phyloP scores from a whole-genome alignment of 2,329 filamentous ascomycete genomes.

The Aspergillus costaricaensis region DNA sequence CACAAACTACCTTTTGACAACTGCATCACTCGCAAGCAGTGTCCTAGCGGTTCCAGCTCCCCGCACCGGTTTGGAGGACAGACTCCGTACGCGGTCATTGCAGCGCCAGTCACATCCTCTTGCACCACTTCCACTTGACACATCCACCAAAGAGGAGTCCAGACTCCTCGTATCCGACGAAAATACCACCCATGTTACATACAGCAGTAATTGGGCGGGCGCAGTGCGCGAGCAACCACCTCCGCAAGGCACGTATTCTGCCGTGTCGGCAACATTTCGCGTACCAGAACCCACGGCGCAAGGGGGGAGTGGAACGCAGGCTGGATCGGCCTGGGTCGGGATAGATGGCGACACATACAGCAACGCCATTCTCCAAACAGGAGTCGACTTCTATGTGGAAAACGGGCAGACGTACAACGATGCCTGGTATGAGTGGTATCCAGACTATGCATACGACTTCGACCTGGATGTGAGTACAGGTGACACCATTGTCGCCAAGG shows the following conservation, averaged over 20 bases:
- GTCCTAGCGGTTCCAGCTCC: slow-evolving; percentile 35
- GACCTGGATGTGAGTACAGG: slow-evolving; percentile 48
- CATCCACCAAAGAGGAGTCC: slow-evolving; percentile 8
- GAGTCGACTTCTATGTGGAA: slow-evolving; percentile 57
- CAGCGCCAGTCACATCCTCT: slow-evolving; percentile 31
- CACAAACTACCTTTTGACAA: slow-evolving; percentile 22
- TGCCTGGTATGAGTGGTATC: slow-evolving; percentile 65
- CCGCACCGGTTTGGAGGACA: slow-evolving; percentile 29
- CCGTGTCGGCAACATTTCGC: slow-evolving; percentile 49
- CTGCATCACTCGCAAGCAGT: slow-evolving; percentile 25
- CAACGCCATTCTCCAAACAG: slow-evolving; percentile 59
- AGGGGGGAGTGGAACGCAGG: slow-evolving; percentile 43
- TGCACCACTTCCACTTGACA: slow-evolving; percentile 10
- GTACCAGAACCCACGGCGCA: slow-evolving; percentile 54
- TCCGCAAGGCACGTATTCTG: slow-evolving; percentile 51
- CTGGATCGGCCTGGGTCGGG: slow-evolving; percentile 61
- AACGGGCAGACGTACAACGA: slow-evolving; percentile 48
- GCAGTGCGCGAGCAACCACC: slow-evolving; percentile 53
- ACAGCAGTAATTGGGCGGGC: slow-evolving; percentile 63
- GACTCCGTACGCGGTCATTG: slow-evolving; percentile 31
- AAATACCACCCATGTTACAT: slow-evolving; percentile 45
- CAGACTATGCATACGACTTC: slow-evolving; percentile 59
- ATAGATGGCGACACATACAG: slow-evolving; percentile 62
- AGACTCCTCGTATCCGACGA: slow-evolving; percentile 14
- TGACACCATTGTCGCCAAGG: slow-evolving; percentile 46